Evolutionary conservation across 345 rosid genomes (phyloP).

Genomic region (Syzygium oleosum): DNA sequence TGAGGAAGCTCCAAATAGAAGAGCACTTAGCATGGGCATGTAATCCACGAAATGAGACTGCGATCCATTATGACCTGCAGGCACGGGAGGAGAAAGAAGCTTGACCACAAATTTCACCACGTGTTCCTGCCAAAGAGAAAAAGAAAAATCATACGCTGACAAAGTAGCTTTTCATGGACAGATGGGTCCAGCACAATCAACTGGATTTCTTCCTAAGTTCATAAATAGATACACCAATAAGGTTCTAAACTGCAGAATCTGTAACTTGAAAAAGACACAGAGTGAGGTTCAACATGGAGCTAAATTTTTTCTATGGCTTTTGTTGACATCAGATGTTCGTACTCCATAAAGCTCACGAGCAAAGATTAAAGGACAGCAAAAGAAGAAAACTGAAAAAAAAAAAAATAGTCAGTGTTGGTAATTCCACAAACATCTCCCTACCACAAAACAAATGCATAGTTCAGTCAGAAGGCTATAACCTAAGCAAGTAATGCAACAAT

Average conservation of each 20-base stretch:
- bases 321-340: not conserved
- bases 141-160: not conserved
- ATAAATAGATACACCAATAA: not conserved
- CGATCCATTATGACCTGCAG: slow-evolving; percentile 22
- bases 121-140: slow-evolving; percentile 41
- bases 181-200: not conserved
- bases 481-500: not conserved
- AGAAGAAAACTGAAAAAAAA: not conserved
- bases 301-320: not conserved
- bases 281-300: not conserved
- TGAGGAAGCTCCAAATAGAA: slow-evolving; percentile 41
- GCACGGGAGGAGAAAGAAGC: slow-evolving; percentile 53
- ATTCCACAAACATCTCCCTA: not conserved
- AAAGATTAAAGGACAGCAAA: no score
- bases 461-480: not conserved
- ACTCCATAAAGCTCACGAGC: not conserved
- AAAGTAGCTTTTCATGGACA: not conserved
- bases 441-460: not conserved
- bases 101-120: slow-evolving; percentile 50
- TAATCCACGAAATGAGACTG: slow-evolving; percentile 37
- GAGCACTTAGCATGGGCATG: slow-evolving; percentile 42
- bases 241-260: not conserved
- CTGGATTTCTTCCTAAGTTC: not conserved
- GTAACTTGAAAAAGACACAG: not conserved
- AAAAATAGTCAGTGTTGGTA: not conserved